Base-by-base conservation (phyloP, 768 basidiomycete genomes). In the Leucosporidium yakuticum region DNA sequence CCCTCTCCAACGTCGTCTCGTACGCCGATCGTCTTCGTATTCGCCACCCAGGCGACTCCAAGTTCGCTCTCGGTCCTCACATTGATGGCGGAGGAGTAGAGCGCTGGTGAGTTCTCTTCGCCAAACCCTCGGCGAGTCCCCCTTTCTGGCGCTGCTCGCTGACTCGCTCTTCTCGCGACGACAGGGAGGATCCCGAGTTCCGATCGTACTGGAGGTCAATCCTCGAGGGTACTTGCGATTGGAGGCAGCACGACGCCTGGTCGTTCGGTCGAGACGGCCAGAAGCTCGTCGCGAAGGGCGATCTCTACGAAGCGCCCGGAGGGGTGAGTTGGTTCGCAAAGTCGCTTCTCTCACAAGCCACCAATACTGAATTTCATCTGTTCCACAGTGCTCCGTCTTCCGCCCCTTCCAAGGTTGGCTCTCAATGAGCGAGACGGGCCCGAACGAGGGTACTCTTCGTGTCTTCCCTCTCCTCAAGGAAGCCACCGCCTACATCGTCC, bases 11-110 rank as follows among this genome's bases (percentile, higher is more conserved):
- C 29, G 25, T 31, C n/a, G 78, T 90, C n/a, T 84, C 85, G 1
- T 91, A 91, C 77, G 88, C 85, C 67, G 89, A 91, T 78, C 83
- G 89, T 9, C 79, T 90, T 17, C 83, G 88, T 3, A 88, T 90
- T 57, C 83, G 90, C 8, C 82, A 82, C 34, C 87, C 88, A 0
- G 90, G 89, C 0, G 88, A 89, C 68, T 78, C 81, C 19, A 82
- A 82, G 58, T 90, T 90, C 74, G 82, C 84, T 19, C 60, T 74
- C 15, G 65, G 64, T 23, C 39, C 59, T 0, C 79, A 79, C 62
- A 83, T 67, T 80, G 87, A 79, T 84, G 89, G 89, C 11, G 88
- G 88, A 12, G 78, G 84, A 0, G 85, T 90, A 32, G 90, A 92
- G 77, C 82, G 90, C 19, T 87, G 86, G 39, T 44, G 8, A 44